phyloP scores from a whole-genome alignment of 1,284 basidiomycete genomes.

The Sporisorium iseilematis-ciliati region DNA sequence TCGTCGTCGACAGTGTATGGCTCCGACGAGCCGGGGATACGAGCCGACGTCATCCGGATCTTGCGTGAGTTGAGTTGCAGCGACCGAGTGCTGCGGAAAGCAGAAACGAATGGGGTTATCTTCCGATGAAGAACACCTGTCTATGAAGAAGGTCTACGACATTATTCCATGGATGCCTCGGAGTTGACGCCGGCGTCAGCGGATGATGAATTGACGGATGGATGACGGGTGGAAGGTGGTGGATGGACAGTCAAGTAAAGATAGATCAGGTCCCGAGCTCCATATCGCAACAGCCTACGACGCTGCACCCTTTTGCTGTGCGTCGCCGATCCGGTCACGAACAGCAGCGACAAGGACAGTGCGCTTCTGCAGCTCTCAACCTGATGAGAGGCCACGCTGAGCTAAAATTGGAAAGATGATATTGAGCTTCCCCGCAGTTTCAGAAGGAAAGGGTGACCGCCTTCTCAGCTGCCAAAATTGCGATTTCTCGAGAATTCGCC shows the following conservation, averaged over 20 bases:
- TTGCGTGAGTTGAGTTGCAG: not conserved
- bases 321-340: slow-evolving; percentile 8
- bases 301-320: slow-evolving; percentile 11
- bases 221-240: not conserved
- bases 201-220: not conserved
- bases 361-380: not conserved
- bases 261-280: too few relatives aligned
- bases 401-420: slow-evolving; percentile 1
- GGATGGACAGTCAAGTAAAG: not conserved
- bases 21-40: slow-evolving; percentile 35
- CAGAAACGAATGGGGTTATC: not conserved
- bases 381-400: not conserved
- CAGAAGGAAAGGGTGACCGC: too few relatives aligned
- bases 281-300: not conserved
- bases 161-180: not conserved
- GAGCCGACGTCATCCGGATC: not conserved
- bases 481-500: too few relatives aligned
- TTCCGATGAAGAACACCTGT: slow-evolving; percentile 1
- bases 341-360: not conserved
- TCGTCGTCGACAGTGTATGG: slow-evolving; percentile 11
- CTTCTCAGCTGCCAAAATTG: too few relatives aligned
- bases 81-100: not conserved
- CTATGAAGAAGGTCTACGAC: slow-evolving; percentile 6
- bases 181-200: not conserved
- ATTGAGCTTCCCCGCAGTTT: slow-evolving; percentile 5